phyloP scores from a whole-genome alignment of 768 basidiomycete genomes.

The Cystofilobasidium bisporidii region DNA sequence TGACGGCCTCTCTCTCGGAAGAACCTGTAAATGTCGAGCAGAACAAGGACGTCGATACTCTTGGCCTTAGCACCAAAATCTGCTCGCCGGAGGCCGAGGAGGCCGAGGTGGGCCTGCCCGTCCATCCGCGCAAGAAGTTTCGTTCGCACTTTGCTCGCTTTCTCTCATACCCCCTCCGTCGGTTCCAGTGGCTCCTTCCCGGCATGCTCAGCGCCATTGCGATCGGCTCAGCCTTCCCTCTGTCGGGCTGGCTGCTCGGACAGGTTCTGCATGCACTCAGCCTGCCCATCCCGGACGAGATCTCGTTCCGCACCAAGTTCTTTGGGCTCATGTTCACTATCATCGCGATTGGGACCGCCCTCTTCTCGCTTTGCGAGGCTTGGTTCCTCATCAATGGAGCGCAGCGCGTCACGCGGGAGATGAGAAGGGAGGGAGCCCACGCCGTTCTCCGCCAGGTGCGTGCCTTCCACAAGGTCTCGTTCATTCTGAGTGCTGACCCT shows the following conservation, averaged over 20 bases:
- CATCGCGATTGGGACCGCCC: conserved; percentile 32
- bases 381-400: conserved; percentile 28
- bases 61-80: background rate
- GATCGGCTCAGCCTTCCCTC: background rate
- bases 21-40: background rate
- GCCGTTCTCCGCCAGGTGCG: conserved; percentile 32
- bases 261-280: conserved; percentile 31
- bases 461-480: too few relatives aligned
- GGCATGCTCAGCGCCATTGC: background rate
- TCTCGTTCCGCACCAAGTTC: conserved; percentile 29
- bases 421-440: conserved; percentile 24
- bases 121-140: background rate
- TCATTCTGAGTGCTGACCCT: too few relatives aligned
- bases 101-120: background rate
- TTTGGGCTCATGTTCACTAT: conserved; percentile 38
- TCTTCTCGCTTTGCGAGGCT: conserved; percentile 29
- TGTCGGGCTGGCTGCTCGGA: conserved; percentile 34
- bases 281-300: conserved; percentile 26
- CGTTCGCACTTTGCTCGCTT: background rate
- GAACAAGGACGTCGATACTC: background rate
- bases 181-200: background rate
- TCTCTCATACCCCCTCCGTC: background rate
- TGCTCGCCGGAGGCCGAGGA: background rate
- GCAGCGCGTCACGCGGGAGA: conserved; percentile 15
- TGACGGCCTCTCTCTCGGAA: background rate